Conservation (phyloP, 352 stramenopile genomes). For the Elongisporangium senticosum region DNA sequence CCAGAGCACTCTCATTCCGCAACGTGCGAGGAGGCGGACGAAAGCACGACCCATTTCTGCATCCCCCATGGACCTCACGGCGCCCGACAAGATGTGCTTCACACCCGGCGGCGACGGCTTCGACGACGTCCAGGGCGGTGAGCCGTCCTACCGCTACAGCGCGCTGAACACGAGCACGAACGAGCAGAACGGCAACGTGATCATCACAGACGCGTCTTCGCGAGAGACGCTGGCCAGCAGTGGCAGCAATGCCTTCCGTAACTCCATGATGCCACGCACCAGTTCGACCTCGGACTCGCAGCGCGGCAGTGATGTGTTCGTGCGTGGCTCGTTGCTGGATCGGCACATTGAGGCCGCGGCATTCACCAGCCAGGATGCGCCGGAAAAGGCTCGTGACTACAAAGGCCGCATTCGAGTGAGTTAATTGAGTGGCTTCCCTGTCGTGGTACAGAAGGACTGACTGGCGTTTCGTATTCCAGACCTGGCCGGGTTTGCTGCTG, state of each 20-base stretch:
- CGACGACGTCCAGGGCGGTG: conserved; percentile 3
- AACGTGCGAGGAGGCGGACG: background rate
- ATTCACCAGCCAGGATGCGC: conserved; percentile 7
- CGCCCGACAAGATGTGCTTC: background rate
- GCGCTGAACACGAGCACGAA: conserved; percentile 1
- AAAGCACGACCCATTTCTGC: background rate
- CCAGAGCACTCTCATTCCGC: background rate
- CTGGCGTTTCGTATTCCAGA: conserved; percentile 10
- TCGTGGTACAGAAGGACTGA: background rate
- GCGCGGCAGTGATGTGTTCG: conserved; percentile 19
- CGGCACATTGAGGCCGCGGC: conserved; percentile 41
- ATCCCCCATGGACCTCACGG: background rate
- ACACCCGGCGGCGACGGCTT: conserved; percentile 4
- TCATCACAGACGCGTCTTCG: conserved; percentile 7
- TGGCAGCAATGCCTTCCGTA: conserved; percentile 4
- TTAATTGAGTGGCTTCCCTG: too few species aligned
- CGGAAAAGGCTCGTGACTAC: conserved; percentile 55
- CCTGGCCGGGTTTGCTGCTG: conserved; percentile 52
- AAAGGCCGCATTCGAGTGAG: conserved; percentile 58
- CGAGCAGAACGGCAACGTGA: conserved; percentile 8
- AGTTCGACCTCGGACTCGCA: conserved; percentile 4
- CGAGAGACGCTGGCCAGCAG: background rate
- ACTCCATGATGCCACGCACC: conserved; percentile 3
- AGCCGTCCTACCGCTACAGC: conserved; percentile 8
- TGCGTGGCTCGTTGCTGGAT: conserved; percentile 35